Conservation (phyloP, 108 stramenopile species). For the Cylindrotheca closterium region DNA sequence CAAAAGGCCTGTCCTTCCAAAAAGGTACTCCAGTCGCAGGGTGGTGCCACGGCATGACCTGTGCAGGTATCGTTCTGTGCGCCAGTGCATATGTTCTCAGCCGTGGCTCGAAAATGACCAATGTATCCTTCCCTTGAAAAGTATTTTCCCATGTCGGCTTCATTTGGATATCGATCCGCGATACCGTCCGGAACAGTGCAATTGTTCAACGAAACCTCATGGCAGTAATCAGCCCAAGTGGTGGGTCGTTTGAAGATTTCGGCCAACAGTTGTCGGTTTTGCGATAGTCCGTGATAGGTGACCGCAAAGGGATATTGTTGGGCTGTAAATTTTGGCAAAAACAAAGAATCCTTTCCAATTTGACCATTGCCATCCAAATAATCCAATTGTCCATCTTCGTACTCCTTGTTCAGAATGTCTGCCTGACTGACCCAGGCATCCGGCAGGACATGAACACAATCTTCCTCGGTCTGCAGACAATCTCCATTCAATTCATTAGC, state of each 20-base stretch:
- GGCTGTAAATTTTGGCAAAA: slow-evolving; percentile 29
- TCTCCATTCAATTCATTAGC: slow-evolving; percentile 12
- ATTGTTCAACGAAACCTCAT: slow-evolving; percentile 16
- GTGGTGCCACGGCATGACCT: slow-evolving; percentile 14
- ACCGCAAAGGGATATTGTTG: slow-evolving; percentile 24
- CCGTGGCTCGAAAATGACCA: slow-evolving; percentile 39
- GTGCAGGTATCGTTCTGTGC: slow-evolving; percentile 17
- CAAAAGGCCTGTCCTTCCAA: slow-evolving; percentile 20
- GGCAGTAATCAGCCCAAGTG: slow-evolving; percentile 40
- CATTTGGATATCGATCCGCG: slow-evolving; percentile 23
- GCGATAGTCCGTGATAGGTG: slow-evolving; percentile 31
- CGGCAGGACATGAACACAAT: slow-evolving; percentile 23
- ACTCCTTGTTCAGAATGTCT: not conserved
- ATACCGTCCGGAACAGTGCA: slow-evolving; percentile 23
- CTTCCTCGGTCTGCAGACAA: slow-evolving; percentile 13
- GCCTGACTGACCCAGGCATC: slow-evolving; percentile 31
- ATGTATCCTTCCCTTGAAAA: slow-evolving; percentile 13
- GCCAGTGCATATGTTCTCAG: slow-evolving; percentile 27
- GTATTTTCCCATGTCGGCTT: slow-evolving; percentile 18
- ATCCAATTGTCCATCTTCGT: slow-evolving; percentile 11
- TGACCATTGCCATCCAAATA: slow-evolving; percentile 15
- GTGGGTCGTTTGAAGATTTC: slow-evolving; percentile 36
- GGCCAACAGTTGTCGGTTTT: slow-evolving; percentile 16
- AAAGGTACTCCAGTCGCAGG: slow-evolving; percentile 15
- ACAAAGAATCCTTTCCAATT: slow-evolving; percentile 37